Evolutionary conservation across 2,329 filamentous ascomycete genomes (phyloP).

Genomic region (Metarhizium rileyi): DNA sequence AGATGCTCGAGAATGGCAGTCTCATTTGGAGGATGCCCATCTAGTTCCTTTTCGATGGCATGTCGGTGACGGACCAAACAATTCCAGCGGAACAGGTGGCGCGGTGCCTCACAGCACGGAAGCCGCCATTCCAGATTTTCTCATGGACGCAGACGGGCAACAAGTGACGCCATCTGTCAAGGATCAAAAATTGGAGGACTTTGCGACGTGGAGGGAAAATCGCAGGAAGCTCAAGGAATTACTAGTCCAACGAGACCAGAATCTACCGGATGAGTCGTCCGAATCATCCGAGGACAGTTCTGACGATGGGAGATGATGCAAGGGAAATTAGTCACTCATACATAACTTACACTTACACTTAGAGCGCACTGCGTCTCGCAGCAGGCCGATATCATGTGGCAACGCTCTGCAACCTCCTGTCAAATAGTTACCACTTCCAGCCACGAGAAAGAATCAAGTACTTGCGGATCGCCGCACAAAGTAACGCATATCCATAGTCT

Average conservation of each 20-base stretch:
- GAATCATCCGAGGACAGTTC: background rate
- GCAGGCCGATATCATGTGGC: background rate
- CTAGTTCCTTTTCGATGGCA: constrained; percentile 46
- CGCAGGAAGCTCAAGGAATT: constrained; percentile 34
- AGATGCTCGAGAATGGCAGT: constrained; percentile 25
- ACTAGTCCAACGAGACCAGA: constrained; percentile 32
- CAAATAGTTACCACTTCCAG: too few species aligned
- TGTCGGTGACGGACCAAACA: constrained; percentile 47
- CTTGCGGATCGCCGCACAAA: too few species aligned
- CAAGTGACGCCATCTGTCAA: constrained; percentile 50
- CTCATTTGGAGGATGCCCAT: constrained; percentile 45
- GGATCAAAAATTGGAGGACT: constrained; percentile 41
- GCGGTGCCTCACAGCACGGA: constrained; percentile 13
- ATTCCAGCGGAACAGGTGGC: constrained; percentile 18
- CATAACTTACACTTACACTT: background rate
- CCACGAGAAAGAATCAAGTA: too few species aligned
- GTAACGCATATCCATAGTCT: too few species aligned
- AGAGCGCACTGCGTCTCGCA: background rate
- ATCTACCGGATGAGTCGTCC: constrained; percentile 23
- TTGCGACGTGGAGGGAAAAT: constrained; percentile 34
- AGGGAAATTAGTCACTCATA: background rate
- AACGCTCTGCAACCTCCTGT: too few species aligned
- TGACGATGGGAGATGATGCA: background rate
- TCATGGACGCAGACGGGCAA: constrained; percentile 40
- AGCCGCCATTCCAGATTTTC: constrained; percentile 34